phyloP scores from a whole-genome alignment of 1,284 basidiomycete genomes.

The Tetrapyrgos nigripes region DNA sequence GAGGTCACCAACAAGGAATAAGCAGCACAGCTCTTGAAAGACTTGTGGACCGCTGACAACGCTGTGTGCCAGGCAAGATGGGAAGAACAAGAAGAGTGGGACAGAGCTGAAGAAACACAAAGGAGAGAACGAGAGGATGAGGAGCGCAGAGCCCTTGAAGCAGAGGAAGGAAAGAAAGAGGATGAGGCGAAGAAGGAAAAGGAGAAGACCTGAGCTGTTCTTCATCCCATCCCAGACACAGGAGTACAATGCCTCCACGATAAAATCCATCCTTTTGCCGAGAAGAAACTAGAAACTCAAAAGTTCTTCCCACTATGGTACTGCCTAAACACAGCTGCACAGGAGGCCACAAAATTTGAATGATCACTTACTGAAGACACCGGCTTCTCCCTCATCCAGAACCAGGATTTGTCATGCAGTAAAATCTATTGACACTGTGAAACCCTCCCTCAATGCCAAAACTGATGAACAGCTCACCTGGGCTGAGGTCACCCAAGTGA shows the following conservation, averaged over 20 bases:
- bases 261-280: background rate
- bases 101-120: background rate
- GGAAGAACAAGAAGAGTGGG: background rate
- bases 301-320: conserved; percentile 6
- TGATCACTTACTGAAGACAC: background rate
- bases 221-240: background rate
- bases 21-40: background rate
- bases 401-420: background rate
- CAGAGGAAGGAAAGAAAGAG: background rate
- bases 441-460: background rate
- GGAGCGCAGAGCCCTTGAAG: background rate
- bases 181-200: background rate
- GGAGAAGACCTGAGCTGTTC: conserved; percentile 5
- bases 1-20: conserved; percentile 3
- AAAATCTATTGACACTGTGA: background rate
- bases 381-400: background rate
- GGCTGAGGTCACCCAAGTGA: background rate
- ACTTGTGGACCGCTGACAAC: background rate
- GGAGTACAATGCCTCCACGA: background rate
- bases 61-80: background rate
- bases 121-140: background rate
- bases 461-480: conserved; percentile 1
- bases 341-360: background rate
- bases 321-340: background rate
- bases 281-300: background rate